Percentiles rank a stretch among this genome's conserved stretches.
These are phyloP conservation scores for Taiozyma sp. DNA, from an alignment of 1,139 yeast genomes.

Conservation along the genomic window DNA sequence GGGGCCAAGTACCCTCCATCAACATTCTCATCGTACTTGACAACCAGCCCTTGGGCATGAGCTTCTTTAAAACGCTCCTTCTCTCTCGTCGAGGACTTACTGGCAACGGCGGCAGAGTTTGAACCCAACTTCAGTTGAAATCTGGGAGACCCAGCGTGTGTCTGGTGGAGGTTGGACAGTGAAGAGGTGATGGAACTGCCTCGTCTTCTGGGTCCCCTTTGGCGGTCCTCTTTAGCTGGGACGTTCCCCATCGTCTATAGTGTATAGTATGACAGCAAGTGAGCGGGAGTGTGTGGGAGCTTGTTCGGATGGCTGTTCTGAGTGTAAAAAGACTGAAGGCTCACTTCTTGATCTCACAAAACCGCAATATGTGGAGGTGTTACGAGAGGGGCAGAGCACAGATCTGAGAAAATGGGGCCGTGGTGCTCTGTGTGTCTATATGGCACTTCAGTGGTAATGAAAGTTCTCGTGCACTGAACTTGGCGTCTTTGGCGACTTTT, in stretches of 20 bases:
- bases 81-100: conserved; percentile 33
- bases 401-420: background rate
- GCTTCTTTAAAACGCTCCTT: conserved; percentile 46
- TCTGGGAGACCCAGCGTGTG: background rate
- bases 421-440: background rate
- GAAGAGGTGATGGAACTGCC: conserved; percentile 18
- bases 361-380: background rate
- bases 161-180: conserved; percentile 9
- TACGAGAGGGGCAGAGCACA: background rate
- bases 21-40: conserved; percentile 54
- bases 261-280: background rate
- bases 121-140: conserved; percentile 11
- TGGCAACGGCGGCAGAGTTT: background rate
- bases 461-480: background rate
- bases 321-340: background rate
- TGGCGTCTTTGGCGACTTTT: background rate
- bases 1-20: conserved; percentile 87
- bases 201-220: conserved; percentile 28
- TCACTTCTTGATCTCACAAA: background rate
- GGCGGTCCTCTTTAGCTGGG: conserved; percentile 48
- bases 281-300: background rate
- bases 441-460: background rate
- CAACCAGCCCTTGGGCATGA: conserved; percentile 54
- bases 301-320: background rate
- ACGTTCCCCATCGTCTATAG: conserved; percentile 49